A percentile compares a stretch with the other conserved stretches of the same genome.
Evolutionary conservation across 1,284 basidiomycete genomes (phyloP).

Genomic region (Butyriboletus appendiculatus): DNA sequence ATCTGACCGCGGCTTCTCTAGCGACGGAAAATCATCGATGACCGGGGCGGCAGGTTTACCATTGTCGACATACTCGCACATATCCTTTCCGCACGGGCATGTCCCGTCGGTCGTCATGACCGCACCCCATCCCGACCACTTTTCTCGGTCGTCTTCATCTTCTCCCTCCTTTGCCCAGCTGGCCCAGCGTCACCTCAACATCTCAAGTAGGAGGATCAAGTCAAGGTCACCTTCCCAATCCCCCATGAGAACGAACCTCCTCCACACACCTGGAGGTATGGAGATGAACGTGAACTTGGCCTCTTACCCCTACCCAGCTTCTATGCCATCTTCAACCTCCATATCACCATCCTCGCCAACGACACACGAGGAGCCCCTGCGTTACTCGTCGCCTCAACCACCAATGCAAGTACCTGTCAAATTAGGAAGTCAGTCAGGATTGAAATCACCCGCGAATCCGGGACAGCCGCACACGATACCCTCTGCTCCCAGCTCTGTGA

Average conservation of each 20-base stretch:
- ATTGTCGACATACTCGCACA: conserved; percentile 18
- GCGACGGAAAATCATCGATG: conserved; percentile 5
- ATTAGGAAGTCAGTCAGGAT: conserved; percentile 27
- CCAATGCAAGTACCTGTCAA: conserved; percentile 14
- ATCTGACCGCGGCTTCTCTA: conserved; percentile 15
- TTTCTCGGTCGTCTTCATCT: conserved; percentile 16
- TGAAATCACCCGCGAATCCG: conserved; percentile 30
- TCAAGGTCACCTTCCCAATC: conserved; percentile 36
- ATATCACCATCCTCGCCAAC: conserved; percentile 25
- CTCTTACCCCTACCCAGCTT: conserved; percentile 15
- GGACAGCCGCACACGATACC: conserved; percentile 17
- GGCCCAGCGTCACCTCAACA: conserved; percentile 26
- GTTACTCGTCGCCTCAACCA: conserved; percentile 20
- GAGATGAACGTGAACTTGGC: conserved; percentile 15
- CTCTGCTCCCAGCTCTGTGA: conserved; percentile 17
- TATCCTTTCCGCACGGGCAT: conserved; percentile 32
- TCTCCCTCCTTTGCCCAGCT: conserved; percentile 26
- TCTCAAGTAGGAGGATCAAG: conserved; percentile 16
- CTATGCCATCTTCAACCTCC: conserved; percentile 20
- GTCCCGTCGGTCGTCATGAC: conserved; percentile 43
- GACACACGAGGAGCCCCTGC: conserved; percentile 11
- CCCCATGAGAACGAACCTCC: conserved; percentile 23
- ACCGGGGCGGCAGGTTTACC: conserved; percentile 10
- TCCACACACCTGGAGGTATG: conserved; percentile 15
- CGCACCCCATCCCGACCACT: conserved; percentile 33